Evolutionary conservation across 495 filamentous ascomycete species (phyloP).

Genomic region (Podospora comata): DNA sequence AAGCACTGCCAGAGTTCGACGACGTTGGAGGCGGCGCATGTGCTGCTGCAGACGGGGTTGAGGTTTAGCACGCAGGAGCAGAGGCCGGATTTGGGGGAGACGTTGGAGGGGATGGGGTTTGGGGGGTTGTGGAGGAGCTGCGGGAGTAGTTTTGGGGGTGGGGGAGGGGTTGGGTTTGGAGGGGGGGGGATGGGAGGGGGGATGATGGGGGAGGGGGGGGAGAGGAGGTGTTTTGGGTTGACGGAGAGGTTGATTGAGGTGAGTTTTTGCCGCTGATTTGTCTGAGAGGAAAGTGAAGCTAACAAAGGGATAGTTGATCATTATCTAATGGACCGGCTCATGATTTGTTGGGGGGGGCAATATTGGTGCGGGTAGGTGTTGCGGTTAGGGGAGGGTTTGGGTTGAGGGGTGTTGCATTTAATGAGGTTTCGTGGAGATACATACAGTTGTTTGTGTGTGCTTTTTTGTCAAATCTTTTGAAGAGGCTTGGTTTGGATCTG

Average conservation of each 20-base stretch:
- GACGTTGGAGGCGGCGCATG: conserved; percentile 51
- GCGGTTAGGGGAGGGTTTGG: not conserved
- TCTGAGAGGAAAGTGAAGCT: not conserved
- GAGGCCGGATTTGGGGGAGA: conserved; percentile 40
- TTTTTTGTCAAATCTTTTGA: no score
- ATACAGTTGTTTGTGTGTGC: no score
- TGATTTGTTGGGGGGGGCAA: not conserved
- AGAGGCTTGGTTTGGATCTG: no score
- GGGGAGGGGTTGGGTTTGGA: not conserved
- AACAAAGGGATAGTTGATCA: not conserved
- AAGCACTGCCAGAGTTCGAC: conserved; percentile 51
- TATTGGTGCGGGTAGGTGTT: not conserved
- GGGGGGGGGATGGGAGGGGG: not conserved
- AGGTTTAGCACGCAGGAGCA: conserved; percentile 41
- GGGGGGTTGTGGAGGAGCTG: conserved; percentile 52
- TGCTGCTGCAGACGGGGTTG: conserved; percentile 45
- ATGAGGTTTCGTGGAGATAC: no score
- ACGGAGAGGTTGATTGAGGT: conserved; percentile 61
- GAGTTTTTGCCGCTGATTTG: not conserved
- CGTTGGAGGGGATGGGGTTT: conserved; percentile 56
- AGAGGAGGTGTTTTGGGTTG: conserved; percentile 49
- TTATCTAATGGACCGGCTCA: not conserved
- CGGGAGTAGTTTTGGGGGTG: conserved; percentile 39
- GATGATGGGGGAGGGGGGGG: conserved; percentile 42
- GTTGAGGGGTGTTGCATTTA: no score